Conservation (phyloP, 139 green algal species). For the Asterochloris erici region DNA sequence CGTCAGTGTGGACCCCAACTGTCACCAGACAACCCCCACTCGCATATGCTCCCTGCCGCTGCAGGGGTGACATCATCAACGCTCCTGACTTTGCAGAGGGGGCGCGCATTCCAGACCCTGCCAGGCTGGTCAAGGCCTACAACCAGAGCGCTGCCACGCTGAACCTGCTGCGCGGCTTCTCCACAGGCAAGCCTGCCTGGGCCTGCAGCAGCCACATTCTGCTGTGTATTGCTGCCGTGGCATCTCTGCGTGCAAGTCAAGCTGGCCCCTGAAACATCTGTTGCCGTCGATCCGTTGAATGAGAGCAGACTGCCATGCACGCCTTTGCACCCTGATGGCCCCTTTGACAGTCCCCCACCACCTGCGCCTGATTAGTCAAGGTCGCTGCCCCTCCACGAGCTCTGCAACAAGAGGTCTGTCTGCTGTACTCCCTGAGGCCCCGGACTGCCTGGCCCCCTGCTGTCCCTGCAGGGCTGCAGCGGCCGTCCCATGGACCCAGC, state of each 20-base stretch:
- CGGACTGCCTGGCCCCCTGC: neutral
- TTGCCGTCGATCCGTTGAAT: neutral
- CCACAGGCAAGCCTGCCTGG: slow-evolving; percentile 27
- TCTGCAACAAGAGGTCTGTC: too few species aligned
- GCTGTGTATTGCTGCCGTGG: too few species aligned
- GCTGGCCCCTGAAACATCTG: neutral
- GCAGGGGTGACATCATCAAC: slow-evolving; percentile 98
- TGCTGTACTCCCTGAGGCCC: neutral
- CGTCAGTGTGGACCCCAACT: neutral
- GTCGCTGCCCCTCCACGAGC: too few species aligned
- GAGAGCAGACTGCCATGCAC: too few species aligned
- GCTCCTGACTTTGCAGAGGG: slow-evolving; percentile 83
- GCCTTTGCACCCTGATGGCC: too few species aligned
- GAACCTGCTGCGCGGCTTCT: slow-evolving; percentile 97
- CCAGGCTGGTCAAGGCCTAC: slow-evolving; percentile 80
- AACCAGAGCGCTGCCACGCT: slow-evolving; percentile 96
- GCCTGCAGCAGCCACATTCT: too few species aligned
- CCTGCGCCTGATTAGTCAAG: too few species aligned
- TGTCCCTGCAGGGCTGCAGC: neutral
- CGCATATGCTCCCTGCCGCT: too few species aligned
- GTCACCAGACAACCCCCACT: neutral
- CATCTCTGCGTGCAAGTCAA: too few species aligned
- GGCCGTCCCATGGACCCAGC: neutral
- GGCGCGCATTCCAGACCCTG: slow-evolving; percentile 86
- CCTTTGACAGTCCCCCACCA: too few species aligned